Base-by-base conservation (phyloP, 345 rosid species). In the Raphanus sativus region DNA sequence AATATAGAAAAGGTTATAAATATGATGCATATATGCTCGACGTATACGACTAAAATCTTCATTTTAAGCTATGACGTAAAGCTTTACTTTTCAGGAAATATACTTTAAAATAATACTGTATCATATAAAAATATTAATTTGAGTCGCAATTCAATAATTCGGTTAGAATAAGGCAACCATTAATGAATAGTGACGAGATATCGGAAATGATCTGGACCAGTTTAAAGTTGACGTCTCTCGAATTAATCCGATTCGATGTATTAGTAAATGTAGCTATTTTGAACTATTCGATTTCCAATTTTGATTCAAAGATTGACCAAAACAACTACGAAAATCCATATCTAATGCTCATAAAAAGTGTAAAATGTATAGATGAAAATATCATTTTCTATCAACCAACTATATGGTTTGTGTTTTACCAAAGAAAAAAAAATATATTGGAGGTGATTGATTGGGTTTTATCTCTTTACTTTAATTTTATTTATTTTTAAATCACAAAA, bases 61-160 rank as follows among this genome's bases (percentile, higher is more conserved):
- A 64, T 70, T 56, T 70, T 38, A 70, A 34, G 59, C 76, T 15
- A 29, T 65, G 76, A 71, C 67, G 52, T 58, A 65, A 63, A 58
- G 55, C 75, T 17, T 13, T 69, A 69, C 12, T 40, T 26, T 25
- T 65, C 56, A 28, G 7, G 40, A 0, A 54, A 65, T 54, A 50
- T 17, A 4, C 16, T 13, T 13, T 2, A 54, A 9, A 34, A 50
- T 29, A 8, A 6, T 38, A 65, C 8, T 17, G 16, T 16, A 33
- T 8, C 48, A 11, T 55, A 5, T 15, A 15, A 16, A 32, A 26
- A 26, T 59, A 59, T 24, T 34, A 55, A 55, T 55, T 74, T 65
- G 58, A 66, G n/a, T 75, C 24, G 56, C 29, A 3, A 58, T 28
- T 74, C 65, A 36, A 15, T 0, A 55, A 2, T 54, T 28, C 25